Percentiles rank a stretch among this genome's conserved stretches.
phyloP scores from a whole-genome alignment of 2,329 filamentous ascomycete species.

The Fusarium sterilihyphosum region DNA sequence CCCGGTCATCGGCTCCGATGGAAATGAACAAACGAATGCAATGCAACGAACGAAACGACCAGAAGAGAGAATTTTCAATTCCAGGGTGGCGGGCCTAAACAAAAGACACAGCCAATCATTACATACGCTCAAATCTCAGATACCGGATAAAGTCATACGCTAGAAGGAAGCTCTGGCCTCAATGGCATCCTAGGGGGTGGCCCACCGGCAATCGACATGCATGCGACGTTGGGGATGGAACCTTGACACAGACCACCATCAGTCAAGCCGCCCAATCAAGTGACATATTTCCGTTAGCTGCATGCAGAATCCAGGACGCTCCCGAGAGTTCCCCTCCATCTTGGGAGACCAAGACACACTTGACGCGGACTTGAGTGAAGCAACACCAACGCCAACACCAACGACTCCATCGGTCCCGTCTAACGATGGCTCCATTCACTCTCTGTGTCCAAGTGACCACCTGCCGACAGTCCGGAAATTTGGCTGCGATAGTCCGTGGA shows the following conservation, averaged over 20 bases:
- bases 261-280: constrained; percentile 36
- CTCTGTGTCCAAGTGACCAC: constrained; percentile 25
- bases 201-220: constrained; percentile 37
- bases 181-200: background rate
- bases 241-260: constrained; percentile 22
- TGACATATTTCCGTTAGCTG: constrained; percentile 22
- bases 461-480: constrained; percentile 31
- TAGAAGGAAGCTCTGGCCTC: constrained; percentile 20
- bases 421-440: constrained; percentile 24
- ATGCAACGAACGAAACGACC: constrained; percentile 3
- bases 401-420: constrained; percentile 18
- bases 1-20: constrained; percentile 41
- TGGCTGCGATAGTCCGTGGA: constrained; percentile 23
- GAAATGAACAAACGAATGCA: constrained; percentile 15
- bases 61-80: constrained; percentile 37
- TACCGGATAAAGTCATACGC: constrained; percentile 38
- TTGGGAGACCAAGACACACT: background rate
- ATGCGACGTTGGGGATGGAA: constrained; percentile 4
- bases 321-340: constrained; percentile 17
- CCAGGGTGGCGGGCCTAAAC: constrained; percentile 28
- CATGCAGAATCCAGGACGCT: constrained; percentile 38
- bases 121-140: background rate
- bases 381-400: background rate
- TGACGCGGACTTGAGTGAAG: background rate
- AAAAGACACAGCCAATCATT: constrained; percentile 31